Base-by-base conservation (phyloP, 108 stramenopile species). In the Cyclotella sp. region DNA sequence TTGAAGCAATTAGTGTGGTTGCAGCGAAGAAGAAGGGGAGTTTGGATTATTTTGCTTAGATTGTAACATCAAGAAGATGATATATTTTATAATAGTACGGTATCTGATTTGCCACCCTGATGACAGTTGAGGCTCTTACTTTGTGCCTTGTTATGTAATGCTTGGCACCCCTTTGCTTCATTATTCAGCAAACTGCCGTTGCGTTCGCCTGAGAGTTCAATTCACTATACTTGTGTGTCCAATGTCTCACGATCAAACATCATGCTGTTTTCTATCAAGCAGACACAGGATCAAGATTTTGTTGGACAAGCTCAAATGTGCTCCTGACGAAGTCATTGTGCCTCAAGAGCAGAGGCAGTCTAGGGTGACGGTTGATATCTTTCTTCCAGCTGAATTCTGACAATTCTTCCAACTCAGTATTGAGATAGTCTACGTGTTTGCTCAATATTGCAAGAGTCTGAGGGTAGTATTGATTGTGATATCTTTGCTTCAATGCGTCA, bases 11-110 rank as follows among this genome's bases (percentile, higher is more conserved):
- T 67, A 93, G 85, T 40, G 97, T 97, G 41, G 99, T 99, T n/a
- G 90, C 97, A 18, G 98, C 98, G 58, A 98, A 98, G 87, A 98
- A 98, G 93, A 99, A 99, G 92, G 97, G 98, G 52, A 87, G 85
- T 68, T 82, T 98, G 76, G 95, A 98, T 83, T 98, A 98, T 85
- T 99, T 97, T 84, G 97, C 97, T 10, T 98, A 92, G 69, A 29
- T 13, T 24, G 3, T 16, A 42, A 11, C 57, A 58, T 27, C 3
- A 27, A 24, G n/a, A 22, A 58, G 22, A 58, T 22, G 57, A 58
- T 24, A 28, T 34, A 34, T 34, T 6, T 5, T n/a, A 2, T 34
- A 34, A 34, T 34, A 34, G 4, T 34, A 34, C n/a, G n/a, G 34
- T 34, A 34, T 34, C 6, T 34, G 34, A 34, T 34, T 34, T 34